Conservation (phyloP, 441 rosid species). For the Populus tomentosa region DNA sequence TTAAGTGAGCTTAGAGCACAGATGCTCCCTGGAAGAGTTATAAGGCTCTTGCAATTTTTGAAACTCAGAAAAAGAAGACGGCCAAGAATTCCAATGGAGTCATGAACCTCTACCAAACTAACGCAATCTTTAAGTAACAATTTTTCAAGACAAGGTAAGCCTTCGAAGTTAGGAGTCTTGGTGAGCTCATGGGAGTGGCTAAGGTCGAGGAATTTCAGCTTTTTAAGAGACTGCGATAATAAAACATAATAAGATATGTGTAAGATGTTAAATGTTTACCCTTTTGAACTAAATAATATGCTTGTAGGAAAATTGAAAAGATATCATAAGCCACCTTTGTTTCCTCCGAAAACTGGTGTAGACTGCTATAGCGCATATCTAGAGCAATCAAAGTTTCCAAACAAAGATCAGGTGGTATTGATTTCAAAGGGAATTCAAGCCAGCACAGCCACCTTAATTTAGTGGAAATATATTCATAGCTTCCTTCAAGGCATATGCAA, state of each 20-base stretch:
- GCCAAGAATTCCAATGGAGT: not conserved
- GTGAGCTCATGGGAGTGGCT: slow-evolving; percentile 13
- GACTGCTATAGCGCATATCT: slow-evolving; percentile 8
- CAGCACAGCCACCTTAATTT: slow-evolving; percentile 19
- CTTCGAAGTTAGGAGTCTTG: slow-evolving; percentile 15
- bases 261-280: not conserved
- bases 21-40: slow-evolving; percentile 9
- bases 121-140: slow-evolving; percentile 15
- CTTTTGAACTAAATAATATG: not conserved
- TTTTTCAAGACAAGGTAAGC: slow-evolving; percentile 13
- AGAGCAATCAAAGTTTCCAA: slow-evolving; percentile 9
- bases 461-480: slow-evolving; percentile 2
- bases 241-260: not conserved
- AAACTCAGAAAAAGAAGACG: not conserved
- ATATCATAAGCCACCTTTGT: slow-evolving; percentile 5
- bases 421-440: slow-evolving; percentile 15
- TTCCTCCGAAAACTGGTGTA: slow-evolving; percentile 6
- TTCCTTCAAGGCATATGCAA: not conserved
- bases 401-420: slow-evolving; percentile 10
- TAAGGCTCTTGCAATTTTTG: slow-evolving; percentile 10
- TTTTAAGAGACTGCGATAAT: slow-evolving; percentile 16
- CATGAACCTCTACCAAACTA: not conserved
- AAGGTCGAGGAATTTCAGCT: slow-evolving; percentile 23
- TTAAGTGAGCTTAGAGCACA: slow-evolving; percentile 7
- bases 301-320: not conserved